Evolutionary conservation across 257 asterid genomes (phyloP).

Genomic region (Solanum corneliomulleri): DNA sequence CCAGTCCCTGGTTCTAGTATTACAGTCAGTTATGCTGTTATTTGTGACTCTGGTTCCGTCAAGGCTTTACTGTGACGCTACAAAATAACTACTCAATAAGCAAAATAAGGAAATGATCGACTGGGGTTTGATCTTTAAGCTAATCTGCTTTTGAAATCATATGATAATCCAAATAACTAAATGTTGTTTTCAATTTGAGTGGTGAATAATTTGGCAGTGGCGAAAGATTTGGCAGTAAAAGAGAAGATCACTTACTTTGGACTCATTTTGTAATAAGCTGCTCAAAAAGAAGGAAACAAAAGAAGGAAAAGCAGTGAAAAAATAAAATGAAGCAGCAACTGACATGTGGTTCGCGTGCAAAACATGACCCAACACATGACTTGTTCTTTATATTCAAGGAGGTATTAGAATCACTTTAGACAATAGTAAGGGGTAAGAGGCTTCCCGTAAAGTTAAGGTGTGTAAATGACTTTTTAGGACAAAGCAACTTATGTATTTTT

Average conservation of each 20-base stretch:
- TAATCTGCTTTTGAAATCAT: not conserved
- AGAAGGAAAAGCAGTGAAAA: not conserved
- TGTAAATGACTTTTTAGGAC: not conserved
- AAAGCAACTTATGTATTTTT: not conserved
- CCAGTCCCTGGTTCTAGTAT: not conserved
- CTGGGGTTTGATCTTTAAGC: not conserved
- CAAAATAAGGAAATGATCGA: not conserved
- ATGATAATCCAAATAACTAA: not conserved
- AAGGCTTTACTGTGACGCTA: not conserved
- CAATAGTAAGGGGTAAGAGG: not conserved
- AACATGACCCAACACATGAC: not conserved
- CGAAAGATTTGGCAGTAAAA: not conserved
- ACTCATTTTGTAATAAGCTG: not conserved
- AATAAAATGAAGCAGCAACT: not conserved
- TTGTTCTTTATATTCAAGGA: not conserved
- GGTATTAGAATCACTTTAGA: not conserved
- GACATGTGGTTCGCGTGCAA: not conserved
- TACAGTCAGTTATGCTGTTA: not conserved
- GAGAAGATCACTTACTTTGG: not conserved
- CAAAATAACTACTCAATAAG: not conserved
- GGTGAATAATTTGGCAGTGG: not conserved
- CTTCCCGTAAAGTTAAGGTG: not conserved
- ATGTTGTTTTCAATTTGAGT: not conserved
- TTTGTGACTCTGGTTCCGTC: not conserved
- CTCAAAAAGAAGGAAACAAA: not conserved